These are phyloP conservation scores for Pholiota conissans DNA, from an alignment of 768 basidiomycete genomes.

Conservation along the genomic window DNA sequence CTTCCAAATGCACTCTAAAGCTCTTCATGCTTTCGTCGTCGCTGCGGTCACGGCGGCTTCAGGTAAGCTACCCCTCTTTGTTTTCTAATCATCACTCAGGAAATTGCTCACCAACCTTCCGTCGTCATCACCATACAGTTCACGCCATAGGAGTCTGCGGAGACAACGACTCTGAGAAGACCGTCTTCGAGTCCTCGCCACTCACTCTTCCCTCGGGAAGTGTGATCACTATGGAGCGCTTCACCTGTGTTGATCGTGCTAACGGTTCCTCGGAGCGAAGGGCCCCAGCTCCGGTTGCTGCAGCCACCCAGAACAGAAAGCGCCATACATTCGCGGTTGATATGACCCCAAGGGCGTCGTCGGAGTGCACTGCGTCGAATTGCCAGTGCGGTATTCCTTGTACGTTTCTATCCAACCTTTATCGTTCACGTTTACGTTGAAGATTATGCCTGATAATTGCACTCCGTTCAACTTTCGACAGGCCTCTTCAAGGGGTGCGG, in stretches of 20 bases:
- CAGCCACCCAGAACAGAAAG: neutral
- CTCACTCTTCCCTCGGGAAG: constrained; percentile 7
- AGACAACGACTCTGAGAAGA: too few relatives aligned
- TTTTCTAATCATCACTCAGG: too few relatives aligned
- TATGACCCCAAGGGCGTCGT: neutral
- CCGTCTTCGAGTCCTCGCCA: constrained; percentile 5
- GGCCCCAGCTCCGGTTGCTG: too few relatives aligned
- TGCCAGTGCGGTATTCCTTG: constrained; percentile 14
- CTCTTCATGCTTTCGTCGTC: too few relatives aligned
- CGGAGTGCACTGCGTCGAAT: constrained; percentile 7
- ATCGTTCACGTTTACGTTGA: neutral
- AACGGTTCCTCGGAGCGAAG: neutral
- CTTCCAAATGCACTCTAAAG: too few relatives aligned
- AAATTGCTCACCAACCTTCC: too few relatives aligned
- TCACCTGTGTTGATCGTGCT: constrained; percentile 6
- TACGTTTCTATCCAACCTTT: too few relatives aligned
- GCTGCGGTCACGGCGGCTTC: too few relatives aligned
- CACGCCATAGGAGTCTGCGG: constrained; percentile 8
- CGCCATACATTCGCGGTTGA: neutral
- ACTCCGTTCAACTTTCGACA: too few relatives aligned
- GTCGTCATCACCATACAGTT: too few relatives aligned
- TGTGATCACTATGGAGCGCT: constrained; percentile 9
- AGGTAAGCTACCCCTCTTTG: too few relatives aligned
- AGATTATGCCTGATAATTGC: too few relatives aligned
- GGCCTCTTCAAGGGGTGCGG: constrained; percentile 7